phyloP scores from a whole-genome alignment of 2,329 filamentous ascomycete genomes.

The Fonsecaea nubica region DNA sequence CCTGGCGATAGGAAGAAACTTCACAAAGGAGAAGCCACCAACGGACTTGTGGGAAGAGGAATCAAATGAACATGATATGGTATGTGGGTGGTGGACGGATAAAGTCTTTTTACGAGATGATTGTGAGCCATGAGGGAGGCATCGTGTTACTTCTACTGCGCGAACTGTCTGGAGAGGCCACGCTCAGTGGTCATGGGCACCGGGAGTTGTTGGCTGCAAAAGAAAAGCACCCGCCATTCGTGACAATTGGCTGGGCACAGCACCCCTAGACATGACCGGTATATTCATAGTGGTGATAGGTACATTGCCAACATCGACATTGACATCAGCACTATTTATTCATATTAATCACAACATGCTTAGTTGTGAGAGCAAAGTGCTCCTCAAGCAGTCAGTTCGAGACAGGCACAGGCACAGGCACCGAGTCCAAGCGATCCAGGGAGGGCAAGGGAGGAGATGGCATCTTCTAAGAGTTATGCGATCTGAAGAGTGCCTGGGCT shows the following conservation, averaged over 20 bases:
- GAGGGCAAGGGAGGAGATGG: background rate
- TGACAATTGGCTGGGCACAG: background rate
- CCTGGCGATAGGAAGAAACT: slow-evolving; percentile 64
- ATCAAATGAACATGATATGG: slow-evolving; percentile 32
- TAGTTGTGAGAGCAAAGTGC: background rate
- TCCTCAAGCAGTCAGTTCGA: too few species aligned
- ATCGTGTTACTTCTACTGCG: background rate
- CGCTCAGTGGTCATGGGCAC: background rate
- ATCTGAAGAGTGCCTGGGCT: too few species aligned
- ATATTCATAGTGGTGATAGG: background rate
- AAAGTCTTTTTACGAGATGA: background rate
- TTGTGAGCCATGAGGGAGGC: background rate
- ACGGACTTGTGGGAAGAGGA: slow-evolving; percentile 40
- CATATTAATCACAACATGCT: background rate
- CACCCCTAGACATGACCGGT: background rate
- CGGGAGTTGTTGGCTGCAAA: background rate
- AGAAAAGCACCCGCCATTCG: background rate
- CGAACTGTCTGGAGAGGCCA: background rate
- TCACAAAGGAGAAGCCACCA: slow-evolving; percentile 46
- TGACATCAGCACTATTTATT: background rate
- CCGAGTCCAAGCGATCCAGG: too few species aligned
- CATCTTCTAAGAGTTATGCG: background rate
- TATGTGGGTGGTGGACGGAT: background rate
- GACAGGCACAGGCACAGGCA: too few species aligned
- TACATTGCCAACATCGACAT: background rate